phyloP scores from a whole-genome alignment of 345 rosid species.

The Iberis pinnata region DNA sequence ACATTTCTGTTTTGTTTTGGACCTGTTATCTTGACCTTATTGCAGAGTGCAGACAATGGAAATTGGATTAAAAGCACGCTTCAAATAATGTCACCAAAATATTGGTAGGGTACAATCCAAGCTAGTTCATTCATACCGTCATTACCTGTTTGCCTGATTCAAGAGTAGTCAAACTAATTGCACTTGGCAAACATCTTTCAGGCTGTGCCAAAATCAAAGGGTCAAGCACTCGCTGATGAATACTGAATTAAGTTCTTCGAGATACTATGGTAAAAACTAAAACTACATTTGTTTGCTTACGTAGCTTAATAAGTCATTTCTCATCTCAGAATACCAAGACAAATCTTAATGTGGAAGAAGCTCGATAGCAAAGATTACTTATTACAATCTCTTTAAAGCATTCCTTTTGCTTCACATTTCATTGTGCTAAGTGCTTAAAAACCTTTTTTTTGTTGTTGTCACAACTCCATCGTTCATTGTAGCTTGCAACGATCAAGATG shows the following conservation, averaged over 20 bases:
- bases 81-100: slow-evolving; percentile 97
- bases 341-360: slow-evolving; percentile 85
- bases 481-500: slow-evolving; percentile 35
- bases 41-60: slow-evolving; percentile 92
- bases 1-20: slow-evolving; percentile 12
- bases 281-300: slow-evolving; percentile 14
- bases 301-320: slow-evolving; percentile 14
- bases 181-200: slow-evolving; percentile 19
- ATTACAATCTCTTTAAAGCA: neutral
- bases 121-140: neutral
- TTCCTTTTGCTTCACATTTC: slow-evolving; percentile 1
- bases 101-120: slow-evolving; percentile 55
- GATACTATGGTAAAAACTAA: slow-evolving; percentile 49
- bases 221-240: slow-evolving; percentile 98
- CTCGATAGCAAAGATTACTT: slow-evolving; percentile 66
- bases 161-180: neutral
- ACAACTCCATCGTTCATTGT: slow-evolving; percentile 3
- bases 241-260: slow-evolving; percentile 97
- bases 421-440: neutral
- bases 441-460: neutral
- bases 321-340: slow-evolving; percentile 88
- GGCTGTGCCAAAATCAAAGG: slow-evolving; percentile 96
- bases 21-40: slow-evolving; percentile 20
- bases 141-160: neutral
- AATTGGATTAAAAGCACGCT: slow-evolving; percentile 99